Evolutionary conservation across 441 rosid genomes (phyloP), one percentile per base, ranked within the genome.

Genomic region (Lepidium campestre): DNA sequence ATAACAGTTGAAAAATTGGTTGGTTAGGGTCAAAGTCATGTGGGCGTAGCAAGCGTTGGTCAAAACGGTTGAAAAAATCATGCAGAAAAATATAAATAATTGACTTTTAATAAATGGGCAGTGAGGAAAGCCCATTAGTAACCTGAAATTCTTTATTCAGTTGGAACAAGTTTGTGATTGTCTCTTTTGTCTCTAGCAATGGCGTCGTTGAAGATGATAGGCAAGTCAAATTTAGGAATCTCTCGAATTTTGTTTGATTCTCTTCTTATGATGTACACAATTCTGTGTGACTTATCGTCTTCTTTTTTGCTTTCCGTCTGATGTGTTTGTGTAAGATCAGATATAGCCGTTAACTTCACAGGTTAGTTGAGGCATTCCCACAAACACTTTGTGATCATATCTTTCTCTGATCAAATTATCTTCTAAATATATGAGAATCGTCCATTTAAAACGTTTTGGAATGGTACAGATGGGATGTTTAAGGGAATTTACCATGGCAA

Each of bases 341-440:
- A 93, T 77, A 81, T 93, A n/a, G 97, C 98, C 3, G 98, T 86
- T 29, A 90, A 93, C 89, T 86, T 89, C 72, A 87, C 98, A 77
- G 98, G 98, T 88, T 66, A 58, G 85, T 59, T 84, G 76, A 70
- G 82, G 59, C 88, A 83, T 92, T 89, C 85, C 77, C 19, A 59
- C 91, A 56, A 83, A 83, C 86, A 71, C 53, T 3, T 72, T 2
- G 36, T 70, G 65, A 47, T 22, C 78, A 49, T 50, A 39, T 48
- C 58, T 3, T 41, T 47, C 14, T 53, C 36, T 42, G 27, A 52
- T 61, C 20, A 57, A 45, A 14, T 50, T 10, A 18, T 69, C 56
- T 39, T 37, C 35, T 47, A 18, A 36, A 15, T 9, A 12, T 35
- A 34, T 37, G 64, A 31, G 7, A 15, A 15, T 4, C 56, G 4